Evolutionary conservation across 78 protist species (phyloP), one percentile per base, ranked within the genome.

Genomic region (Emiliania huxleyi): DNA sequence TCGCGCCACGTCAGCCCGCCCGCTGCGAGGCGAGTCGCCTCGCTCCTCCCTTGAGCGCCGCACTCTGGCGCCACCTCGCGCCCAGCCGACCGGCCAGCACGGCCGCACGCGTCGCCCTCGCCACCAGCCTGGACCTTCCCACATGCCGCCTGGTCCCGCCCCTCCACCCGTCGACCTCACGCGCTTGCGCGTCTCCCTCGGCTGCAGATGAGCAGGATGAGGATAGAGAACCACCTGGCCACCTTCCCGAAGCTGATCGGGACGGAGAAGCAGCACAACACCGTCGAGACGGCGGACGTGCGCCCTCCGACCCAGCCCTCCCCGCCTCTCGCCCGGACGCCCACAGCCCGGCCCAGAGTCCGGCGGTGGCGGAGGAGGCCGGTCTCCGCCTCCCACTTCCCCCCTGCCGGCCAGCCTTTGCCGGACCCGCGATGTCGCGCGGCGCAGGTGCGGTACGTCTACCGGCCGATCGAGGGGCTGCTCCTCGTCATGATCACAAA

Each of bases 401-500:
- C n/a, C n/a, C n/a, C n/a, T n/a, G n/a, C n/a, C n/a, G n/a, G n/a
- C n/a, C n/a, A n/a, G n/a, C n/a, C n/a, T n/a, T n/a, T n/a, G n/a
- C n/a, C n/a, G n/a, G n/a, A n/a, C n/a, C n/a, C n/a, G 15, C 55
- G 55, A 6, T 48, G 25, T 48, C 55, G 55, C 73, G n/a, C 2
- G 81, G 3, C 1, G 44, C 45, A 81, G 88, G 95, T 95, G 18
- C 96, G 99, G 62, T 98, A 98, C 69, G 98, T 98, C 42, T 98
- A 98, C 96, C 99, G 97, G 94, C 99, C 99, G 38, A 22, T 98
- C 83, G 99, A 98, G 92, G 0, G 40, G 62, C 96, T 98, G 33
- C 94, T 89, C 73, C 73, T 98, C 40, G 93, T 98, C 12, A 91
- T 98, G 44, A 87, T 98, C 84, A 98, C 99, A 29, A 98, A 94